A percentile compares a stretch with the other conserved stretches of the same genome.
phyloP scores from a whole-genome alignment of 495 filamentous ascomycete genomes.

The Chaetomium cochliodes region DNA sequence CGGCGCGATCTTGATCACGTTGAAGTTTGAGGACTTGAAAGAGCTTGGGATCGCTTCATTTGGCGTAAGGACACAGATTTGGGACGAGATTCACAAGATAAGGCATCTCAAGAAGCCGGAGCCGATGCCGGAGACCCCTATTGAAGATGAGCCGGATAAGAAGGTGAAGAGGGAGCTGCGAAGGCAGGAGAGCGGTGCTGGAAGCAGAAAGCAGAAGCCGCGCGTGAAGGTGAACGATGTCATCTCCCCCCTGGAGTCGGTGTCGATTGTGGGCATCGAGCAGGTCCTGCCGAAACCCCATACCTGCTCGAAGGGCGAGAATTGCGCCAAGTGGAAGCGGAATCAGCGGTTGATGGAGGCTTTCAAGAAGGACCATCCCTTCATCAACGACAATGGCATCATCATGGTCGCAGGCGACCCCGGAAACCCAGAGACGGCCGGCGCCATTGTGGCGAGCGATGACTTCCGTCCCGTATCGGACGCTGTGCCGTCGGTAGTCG shows the following conservation, averaged over 20 bases:
- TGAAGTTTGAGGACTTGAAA: constrained; percentile 91
- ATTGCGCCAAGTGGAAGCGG: constrained; percentile 75
- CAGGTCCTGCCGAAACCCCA: constrained; percentile 82
- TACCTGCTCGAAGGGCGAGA: constrained; percentile 84
- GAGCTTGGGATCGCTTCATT: constrained; percentile 93
- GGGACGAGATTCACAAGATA: constrained; percentile 76
- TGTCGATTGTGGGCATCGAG: constrained; percentile 90
- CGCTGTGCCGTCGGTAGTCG: constrained; percentile 73
- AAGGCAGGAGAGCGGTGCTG: constrained; percentile 38
- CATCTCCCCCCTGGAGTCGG: constrained; percentile 73
- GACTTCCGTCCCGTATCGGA: constrained; percentile 61
- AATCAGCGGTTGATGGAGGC: constrained; percentile 66
- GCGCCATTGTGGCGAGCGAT: constrained; percentile 39
- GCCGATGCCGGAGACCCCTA: constrained; percentile 55
- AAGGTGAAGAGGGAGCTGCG: constrained; percentile 43
- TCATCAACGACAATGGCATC: constrained; percentile 55
- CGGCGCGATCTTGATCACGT: constrained; percentile 73
- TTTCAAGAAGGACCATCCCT: constrained; percentile 68
- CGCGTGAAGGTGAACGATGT: constrained; percentile 57
- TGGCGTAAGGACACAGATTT: constrained; percentile 80
- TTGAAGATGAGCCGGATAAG: constrained; percentile 53
- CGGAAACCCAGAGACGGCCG: constrained; percentile 65
- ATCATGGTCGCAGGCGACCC: constrained; percentile 68
- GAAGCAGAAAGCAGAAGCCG: constrained; percentile 40
- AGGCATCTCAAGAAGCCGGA: constrained; percentile 59